phyloP scores from a whole-genome alignment of 192 early-diverging fungal species.

The Lobosporangium transversale region DNA sequence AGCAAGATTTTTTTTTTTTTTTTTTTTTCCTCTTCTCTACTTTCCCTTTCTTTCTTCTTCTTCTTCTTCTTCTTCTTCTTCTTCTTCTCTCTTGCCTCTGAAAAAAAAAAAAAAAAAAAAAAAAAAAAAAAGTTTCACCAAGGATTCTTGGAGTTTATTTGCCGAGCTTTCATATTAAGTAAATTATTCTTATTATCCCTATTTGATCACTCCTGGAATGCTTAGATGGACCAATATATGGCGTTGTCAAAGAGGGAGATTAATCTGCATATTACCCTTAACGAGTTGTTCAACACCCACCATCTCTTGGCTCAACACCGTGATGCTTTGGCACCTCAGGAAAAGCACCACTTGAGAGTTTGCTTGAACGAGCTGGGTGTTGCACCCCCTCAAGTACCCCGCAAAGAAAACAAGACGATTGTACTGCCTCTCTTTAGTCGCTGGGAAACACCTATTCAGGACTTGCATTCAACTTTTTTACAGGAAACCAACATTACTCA shows the following conservation, averaged over 20 bases:
- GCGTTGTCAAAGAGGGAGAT: constrained; percentile 94
- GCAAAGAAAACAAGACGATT: constrained; percentile 81
- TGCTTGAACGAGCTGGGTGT: constrained; percentile 82
- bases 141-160: too few relatives aligned
- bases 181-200: neutral
- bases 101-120: too few relatives aligned
- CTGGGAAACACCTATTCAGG: constrained; percentile 85
- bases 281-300: constrained; percentile 96
- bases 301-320: constrained; percentile 83
- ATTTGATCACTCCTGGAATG: neutral
- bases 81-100: too few relatives aligned
- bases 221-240: constrained; percentile 96
- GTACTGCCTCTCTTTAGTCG: constrained; percentile 79
- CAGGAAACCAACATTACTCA: constrained; percentile 92
- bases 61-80: too few relatives aligned
- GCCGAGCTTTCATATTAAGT: too few relatives aligned
- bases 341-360: constrained; percentile 83
- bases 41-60: neutral
- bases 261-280: constrained; percentile 87
- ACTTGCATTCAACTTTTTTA: constrained; percentile 69
- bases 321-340: constrained; percentile 80
- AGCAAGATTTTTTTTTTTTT: neutral
- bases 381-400: constrained; percentile 78
- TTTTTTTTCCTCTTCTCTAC: neutral
- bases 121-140: too few relatives aligned